These are phyloP conservation scores for Fusarium concolor DNA, from an alignment of 2,329 filamentous ascomycete genomes.

Conservation along the genomic window DNA sequence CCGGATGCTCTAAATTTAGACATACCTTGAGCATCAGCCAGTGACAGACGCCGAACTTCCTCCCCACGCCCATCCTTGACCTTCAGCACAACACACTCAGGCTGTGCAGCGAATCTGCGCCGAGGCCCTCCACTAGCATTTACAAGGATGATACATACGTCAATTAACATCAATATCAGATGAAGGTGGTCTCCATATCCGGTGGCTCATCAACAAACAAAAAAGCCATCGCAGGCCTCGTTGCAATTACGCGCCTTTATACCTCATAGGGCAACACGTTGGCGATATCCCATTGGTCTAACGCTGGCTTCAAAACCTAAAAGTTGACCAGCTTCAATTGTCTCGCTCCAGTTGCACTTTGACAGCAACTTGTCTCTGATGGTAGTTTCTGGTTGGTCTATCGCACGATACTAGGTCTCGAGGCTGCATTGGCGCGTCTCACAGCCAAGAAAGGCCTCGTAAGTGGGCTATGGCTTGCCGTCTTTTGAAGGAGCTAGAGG, in stretches of 20 bases:
- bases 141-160: not conserved
- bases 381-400: slow-evolving; percentile 1
- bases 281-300: slow-evolving; percentile 12
- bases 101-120: slow-evolving; percentile 8
- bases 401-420: slow-evolving; percentile 3
- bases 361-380: slow-evolving; percentile 19
- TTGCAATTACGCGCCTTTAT: not conserved
- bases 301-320: slow-evolving; percentile 7
- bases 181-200: not conserved
- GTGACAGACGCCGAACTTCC: slow-evolving; percentile 14
- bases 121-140: not conserved
- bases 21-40: slow-evolving; percentile 20
- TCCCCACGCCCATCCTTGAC: slow-evolving; percentile 20
- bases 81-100: slow-evolving; percentile 12
- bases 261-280: not conserved
- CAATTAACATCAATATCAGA: not conserved
- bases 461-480: slow-evolving; percentile 10
- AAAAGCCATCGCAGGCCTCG: not conserved
- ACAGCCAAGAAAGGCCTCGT: slow-evolving; percentile 19
- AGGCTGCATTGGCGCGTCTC: slow-evolving; percentile 32
- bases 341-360: slow-evolving; percentile 22
- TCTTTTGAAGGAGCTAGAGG: not conserved
- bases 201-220: not conserved
- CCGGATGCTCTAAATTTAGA: slow-evolving; percentile 36
- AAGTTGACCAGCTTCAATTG: not conserved